Base-by-base conservation (phyloP, 768 basidiomycete species). In the Leucocoprinus sp. region DNA sequence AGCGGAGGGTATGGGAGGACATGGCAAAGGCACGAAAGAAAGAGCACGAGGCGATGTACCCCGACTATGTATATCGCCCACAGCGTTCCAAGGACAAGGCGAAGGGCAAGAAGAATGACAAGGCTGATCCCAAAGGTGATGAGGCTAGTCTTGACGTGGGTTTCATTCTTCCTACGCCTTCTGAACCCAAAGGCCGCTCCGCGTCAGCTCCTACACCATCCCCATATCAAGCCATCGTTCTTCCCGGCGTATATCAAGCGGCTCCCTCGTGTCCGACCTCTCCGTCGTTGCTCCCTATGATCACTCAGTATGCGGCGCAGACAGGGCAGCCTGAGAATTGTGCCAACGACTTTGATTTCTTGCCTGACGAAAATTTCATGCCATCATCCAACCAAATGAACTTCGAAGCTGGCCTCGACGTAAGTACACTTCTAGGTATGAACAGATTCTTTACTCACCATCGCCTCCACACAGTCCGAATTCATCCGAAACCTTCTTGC, bases 41-140 rank as follows among this genome's bases (percentile, higher is more conserved):
- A 67, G 83, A 87, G 66, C 82, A 86, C 62, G 81, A 82, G 66
- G 65, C 69, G 58, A 66, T 78, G 68, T 81, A 85, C 53, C 84
- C 85, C 55, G 71, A 79, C 61, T 87, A 87, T 61, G 83, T 86
- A 22, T 87, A 86, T 57, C 80, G 84, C 7, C 84, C 84, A 0
- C 82, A 84, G 62, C 70, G 83, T 42, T 62, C 68, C 33, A 74
- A 72, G 61, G 74, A 77, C 54, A 71, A 70, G 63, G 56, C 66
- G 43, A 69, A 66, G 62, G 64, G 54, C 44, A 64, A 54, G 66
- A 76, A 65, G 68, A 58, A 9, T 27, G 56, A 55, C 49, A 49
- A 52, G 11, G 44, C 47, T 51, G 69, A 56, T 52, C 17, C 36
- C 21, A 55, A 54, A 49, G 53, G 66, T 59, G 48, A 64, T 49